Evolutionary conservation across 2,329 filamentous ascomycete genomes (phyloP).

Genomic region (Epichloe sylvatica): DNA sequence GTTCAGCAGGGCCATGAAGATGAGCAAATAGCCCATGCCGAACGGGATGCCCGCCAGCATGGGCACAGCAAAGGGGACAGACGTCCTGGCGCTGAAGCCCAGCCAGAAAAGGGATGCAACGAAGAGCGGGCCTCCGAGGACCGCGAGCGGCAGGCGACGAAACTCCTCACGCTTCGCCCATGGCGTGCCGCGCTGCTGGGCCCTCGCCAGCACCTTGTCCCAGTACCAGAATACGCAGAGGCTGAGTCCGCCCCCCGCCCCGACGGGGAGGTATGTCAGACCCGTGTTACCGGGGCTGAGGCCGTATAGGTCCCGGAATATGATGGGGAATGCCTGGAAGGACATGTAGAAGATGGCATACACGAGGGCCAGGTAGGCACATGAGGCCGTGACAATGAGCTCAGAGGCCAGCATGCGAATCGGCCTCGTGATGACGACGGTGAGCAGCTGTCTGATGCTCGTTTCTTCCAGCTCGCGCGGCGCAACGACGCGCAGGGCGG

Average conservation of each 20-base stretch:
- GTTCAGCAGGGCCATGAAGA: constrained; percentile 51
- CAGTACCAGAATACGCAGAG: constrained; percentile 50
- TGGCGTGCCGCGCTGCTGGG: constrained; percentile 30
- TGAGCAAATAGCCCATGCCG: constrained; percentile 46
- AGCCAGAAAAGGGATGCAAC: constrained; percentile 47
- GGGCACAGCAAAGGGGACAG: constrained; percentile 38
- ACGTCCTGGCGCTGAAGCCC: constrained; percentile 40
- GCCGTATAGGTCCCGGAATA: constrained; percentile 50
- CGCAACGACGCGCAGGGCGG: constrained; percentile 37
- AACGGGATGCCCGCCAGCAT: constrained; percentile 48
- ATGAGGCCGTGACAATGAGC: constrained; percentile 57
- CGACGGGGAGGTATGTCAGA: constrained; percentile 55
- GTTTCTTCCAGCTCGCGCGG: constrained; percentile 50
- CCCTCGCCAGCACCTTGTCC: constrained; percentile 45
- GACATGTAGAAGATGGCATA: constrained; percentile 59
- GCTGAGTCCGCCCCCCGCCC: constrained; percentile 44
- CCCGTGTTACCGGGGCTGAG: constrained; percentile 52
- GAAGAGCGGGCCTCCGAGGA: constrained; percentile 54
- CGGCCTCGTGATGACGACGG: constrained; percentile 55
- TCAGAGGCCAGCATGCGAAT: constrained; percentile 60
- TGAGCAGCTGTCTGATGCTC: constrained; percentile 42
- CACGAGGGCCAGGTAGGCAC: constrained; percentile 55
- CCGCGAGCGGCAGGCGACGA: constrained; percentile 57
- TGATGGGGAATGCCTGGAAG: constrained; percentile 60
- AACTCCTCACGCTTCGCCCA: constrained; percentile 54